Evolutionary conservation across 345 rosid species (phyloP).

Genomic region (Firmiana major): DNA sequence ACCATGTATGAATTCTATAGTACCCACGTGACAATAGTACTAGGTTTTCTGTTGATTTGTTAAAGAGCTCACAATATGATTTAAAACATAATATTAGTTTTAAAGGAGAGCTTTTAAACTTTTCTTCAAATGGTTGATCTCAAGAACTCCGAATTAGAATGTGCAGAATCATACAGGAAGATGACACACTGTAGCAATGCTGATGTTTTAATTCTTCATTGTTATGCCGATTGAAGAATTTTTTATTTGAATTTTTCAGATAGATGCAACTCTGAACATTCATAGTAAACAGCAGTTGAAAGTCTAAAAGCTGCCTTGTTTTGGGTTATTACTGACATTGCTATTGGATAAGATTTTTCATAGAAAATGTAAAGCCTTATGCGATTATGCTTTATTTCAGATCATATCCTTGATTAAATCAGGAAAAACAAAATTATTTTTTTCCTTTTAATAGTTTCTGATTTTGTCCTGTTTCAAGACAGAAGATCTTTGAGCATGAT

Average conservation of each 20-base stretch:
- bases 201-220: background rate
- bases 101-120: background rate
- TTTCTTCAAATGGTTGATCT: background rate
- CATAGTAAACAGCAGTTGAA: background rate
- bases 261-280: background rate
- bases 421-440: background rate
- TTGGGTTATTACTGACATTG: background rate
- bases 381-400: background rate
- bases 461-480: background rate
- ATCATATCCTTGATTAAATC: background rate
- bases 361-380: background rate
- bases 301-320: background rate
- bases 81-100: background rate
- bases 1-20: too few species aligned
- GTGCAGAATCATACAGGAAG: too few species aligned
- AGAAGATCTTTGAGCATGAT: background rate
- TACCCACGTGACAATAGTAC: too few species aligned
- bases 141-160: background rate
- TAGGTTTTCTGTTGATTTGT: too few species aligned
- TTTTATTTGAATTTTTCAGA: background rate
- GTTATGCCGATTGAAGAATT: background rate
- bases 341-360: background rate
- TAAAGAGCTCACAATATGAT: background rate
- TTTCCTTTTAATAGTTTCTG: background rate
- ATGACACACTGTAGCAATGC: background rate